Conservation (phyloP, 2,329 filamentous ascomycete species). For the Colletotrichum gloeosporioides region DNA sequence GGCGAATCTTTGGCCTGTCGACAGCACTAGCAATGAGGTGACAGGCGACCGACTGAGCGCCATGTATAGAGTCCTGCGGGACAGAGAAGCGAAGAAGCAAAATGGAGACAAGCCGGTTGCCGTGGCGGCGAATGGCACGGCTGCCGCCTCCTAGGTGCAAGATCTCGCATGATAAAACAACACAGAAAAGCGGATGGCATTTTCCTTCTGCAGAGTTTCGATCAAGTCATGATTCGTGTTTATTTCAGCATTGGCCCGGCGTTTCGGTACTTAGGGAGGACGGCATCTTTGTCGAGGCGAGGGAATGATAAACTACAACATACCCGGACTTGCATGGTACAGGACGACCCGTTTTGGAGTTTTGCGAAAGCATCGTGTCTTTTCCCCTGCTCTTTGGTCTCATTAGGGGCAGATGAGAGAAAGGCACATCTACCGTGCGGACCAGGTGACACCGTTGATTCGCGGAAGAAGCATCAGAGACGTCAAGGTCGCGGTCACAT, state of each 20-base stretch:
- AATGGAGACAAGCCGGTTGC: conserved; percentile 8
- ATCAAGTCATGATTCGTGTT: conserved; percentile 12
- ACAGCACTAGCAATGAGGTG: conserved; percentile 48
- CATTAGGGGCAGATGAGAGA: not conserved
- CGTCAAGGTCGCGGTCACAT: conserved; percentile 2
- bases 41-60: conserved; percentile 49
- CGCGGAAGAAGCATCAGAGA: not conserved
- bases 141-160: conserved; percentile 16
- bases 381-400: not conserved
- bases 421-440: not conserved
- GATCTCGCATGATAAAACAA: conserved; percentile 5
- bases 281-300: conserved; percentile 19
- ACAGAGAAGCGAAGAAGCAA: conserved; percentile 32
- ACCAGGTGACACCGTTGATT: not conserved
- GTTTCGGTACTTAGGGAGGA: conserved; percentile 19
- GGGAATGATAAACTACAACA: conserved; percentile 26
- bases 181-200: not conserved
- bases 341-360: conserved; percentile 23
- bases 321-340: conserved; percentile 24
- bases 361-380: conserved; percentile 21
- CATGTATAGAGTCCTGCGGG: conserved; percentile 47
- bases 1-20: conserved; percentile 51
- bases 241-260: conserved; percentile 24
- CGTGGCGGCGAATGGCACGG: conserved; percentile 20
- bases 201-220: conserved; percentile 10